Evolutionary conservation across 768 basidiomycete species (phyloP), one percentile per base, ranked within the genome.

Genomic region (Tylopilus rubrobrunneus): DNA sequence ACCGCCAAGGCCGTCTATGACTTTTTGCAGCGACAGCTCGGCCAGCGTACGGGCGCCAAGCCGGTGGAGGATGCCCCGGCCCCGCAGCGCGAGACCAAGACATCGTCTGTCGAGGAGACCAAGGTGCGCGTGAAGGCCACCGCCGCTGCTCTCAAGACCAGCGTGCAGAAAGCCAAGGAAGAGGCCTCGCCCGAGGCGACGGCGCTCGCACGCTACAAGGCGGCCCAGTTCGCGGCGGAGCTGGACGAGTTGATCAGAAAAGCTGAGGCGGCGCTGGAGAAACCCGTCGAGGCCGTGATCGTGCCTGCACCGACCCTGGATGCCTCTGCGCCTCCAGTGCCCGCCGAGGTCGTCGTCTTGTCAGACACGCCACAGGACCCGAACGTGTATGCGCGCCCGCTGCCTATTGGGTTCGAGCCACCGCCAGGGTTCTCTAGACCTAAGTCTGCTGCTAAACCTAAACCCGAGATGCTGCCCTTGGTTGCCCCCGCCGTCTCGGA

Each of bases 371-470:
- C 66, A 47, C 49, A 52, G 56, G 72, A 73, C 8, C 2, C 34
- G 28, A 73, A 73, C 43, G 48, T 67, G 6, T 96, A 96, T 65
- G 71, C 74, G 43, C 79, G 73, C 17, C 86, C 87, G 7, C 76
- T 98, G 23, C 97, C 96, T n/a, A 72, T 99, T 48, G 96, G 94
- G 12, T 92, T 90, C 67, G 94, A 98, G 69, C 92, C 88, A 10
- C 95, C 96, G 33, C 92, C 92, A 23, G 96, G 96, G 19, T 98
- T 84, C 69, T 76, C 79, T 52, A 78, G 84, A 37, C 84, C 89
- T 12, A 59, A 74, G 21, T 77, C 83, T 19, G 72, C 79, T 29
- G 82, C 67, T n/a, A 71, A 72, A 55, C 45, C 70, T 5, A 56
- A 70, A 21, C 42, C 65, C 7, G 58, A 58, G 5, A 75, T 73